phyloP scores from a whole-genome alignment of 2,329 filamentous ascomycete genomes.

The Ceratocystis variospora region DNA sequence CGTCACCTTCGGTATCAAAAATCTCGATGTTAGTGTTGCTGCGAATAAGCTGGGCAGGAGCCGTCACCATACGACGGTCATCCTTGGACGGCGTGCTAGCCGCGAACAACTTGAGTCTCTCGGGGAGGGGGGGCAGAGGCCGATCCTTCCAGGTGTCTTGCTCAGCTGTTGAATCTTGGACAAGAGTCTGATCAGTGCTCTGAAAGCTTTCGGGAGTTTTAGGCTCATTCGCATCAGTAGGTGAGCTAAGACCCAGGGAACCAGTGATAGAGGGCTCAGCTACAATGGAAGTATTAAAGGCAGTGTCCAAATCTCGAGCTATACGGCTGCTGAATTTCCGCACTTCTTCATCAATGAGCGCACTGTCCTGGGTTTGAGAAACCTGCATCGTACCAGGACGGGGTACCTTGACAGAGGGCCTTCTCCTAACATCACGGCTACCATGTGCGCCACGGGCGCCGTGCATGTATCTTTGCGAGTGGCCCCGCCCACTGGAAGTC shows the following conservation, averaged over 20 bases:
- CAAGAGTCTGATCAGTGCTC: conserved; percentile 23
- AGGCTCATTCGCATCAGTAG: conserved; percentile 13
- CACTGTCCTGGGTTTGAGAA: conserved; percentile 14
- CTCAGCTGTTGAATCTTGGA: conserved; percentile 21
- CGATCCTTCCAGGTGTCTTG: conserved; percentile 32
- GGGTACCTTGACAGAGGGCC: conserved; percentile 7
- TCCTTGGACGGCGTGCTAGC: conserved; percentile 23
- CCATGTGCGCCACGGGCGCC: neutral
- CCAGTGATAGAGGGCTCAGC: conserved; percentile 22
- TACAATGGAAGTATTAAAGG: conserved; percentile 58
- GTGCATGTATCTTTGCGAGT: neutral
- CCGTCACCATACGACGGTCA: conserved; percentile 35
- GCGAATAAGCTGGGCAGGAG: conserved; percentile 29
- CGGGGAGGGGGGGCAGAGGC: conserved; percentile 39
- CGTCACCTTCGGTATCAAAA: conserved; percentile 6
- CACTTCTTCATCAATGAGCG: conserved; percentile 54
- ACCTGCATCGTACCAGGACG: neutral
- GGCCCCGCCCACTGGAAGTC: neutral
- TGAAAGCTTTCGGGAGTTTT: conserved; percentile 20
- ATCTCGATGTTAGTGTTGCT: conserved; percentile 25
- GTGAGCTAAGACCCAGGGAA: conserved; percentile 12
- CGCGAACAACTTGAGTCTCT: conserved; percentile 26
- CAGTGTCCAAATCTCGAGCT: conserved; percentile 81
- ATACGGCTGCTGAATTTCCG: conserved; percentile 68
- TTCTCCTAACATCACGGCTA: conserved; percentile 6